Percentiles rank a stretch among this genome's conserved stretches.
These are phyloP conservation scores for Cutaneotrichosporon dermatis DNA, from an alignment of 1,284 basidiomycete species.

Conservation along the genomic window DNA sequence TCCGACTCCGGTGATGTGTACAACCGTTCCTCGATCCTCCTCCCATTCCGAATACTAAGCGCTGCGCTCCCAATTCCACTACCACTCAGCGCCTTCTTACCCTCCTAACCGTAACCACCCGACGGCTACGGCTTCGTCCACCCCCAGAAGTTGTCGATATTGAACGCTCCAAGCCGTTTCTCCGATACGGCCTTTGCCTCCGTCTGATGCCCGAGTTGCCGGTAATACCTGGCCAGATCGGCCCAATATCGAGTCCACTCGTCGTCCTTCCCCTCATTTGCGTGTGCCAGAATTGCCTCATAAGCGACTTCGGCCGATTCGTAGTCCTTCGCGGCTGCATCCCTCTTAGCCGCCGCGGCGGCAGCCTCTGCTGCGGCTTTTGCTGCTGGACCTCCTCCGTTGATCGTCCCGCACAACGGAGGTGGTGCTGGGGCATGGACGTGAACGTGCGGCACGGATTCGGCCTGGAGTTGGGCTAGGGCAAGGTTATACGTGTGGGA, in stretches of 20 bases:
- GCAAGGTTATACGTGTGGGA: no score
- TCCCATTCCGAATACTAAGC: no score
- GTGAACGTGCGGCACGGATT: no score
- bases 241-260: not conserved
- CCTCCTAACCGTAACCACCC: no score
- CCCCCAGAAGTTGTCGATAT: slow-evolving; percentile 1
- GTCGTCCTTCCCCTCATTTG: not conserved
- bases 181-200: not conserved
- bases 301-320: not conserved
- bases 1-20: no score
- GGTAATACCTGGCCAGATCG: not conserved
- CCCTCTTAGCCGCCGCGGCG: not conserved
- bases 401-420: no score
- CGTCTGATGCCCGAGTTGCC: not conserved
- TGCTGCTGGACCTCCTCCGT: no score
- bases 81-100: no score
- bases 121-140: not conserved
- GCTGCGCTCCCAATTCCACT: no score
- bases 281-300: not conserved
- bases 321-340: not conserved
- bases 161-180: not conserved
- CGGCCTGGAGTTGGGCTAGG: no score
- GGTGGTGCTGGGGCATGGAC: no score
- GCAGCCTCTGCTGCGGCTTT: not conserved
- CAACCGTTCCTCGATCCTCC: no score